Conservation (phyloP, 2,329 filamentous ascomycete species). For the Colletotrichum navitas region DNA sequence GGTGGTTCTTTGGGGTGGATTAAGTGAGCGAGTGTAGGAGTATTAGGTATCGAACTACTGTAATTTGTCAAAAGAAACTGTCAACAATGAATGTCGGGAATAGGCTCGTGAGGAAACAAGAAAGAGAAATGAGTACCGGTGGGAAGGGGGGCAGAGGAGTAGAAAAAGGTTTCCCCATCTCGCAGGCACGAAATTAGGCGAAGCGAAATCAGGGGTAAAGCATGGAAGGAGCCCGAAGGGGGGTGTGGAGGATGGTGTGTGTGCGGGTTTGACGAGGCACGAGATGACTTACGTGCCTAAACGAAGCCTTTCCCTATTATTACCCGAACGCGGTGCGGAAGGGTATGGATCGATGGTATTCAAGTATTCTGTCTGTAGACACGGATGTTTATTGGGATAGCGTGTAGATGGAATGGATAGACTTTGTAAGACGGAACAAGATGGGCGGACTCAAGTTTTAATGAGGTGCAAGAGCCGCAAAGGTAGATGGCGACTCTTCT, state of each 20-base stretch:
- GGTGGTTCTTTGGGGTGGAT: constrained; percentile 38
- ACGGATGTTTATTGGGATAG: constrained; percentile 15
- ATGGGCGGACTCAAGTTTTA: constrained; percentile 15
- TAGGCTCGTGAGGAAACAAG: constrained; percentile 37
- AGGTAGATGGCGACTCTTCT: constrained; percentile 19
- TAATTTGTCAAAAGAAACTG: constrained; percentile 30
- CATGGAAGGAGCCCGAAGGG: constrained; percentile 29
- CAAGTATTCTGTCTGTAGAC: background rate
- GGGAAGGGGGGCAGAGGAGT: constrained; percentile 29
- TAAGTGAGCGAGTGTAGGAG: constrained; percentile 33
- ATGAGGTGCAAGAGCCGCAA: constrained; percentile 12
- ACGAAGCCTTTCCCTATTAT: constrained; percentile 34
- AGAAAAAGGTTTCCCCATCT: constrained; percentile 40
- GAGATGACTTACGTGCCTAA: constrained; percentile 30
- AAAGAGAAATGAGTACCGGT: background rate
- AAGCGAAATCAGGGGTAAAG: constrained; percentile 38
- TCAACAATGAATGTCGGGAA: constrained; percentile 42
- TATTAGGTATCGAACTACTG: constrained; percentile 40
- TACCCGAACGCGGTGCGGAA: constrained; percentile 17
- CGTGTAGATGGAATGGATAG: constrained; percentile 20
- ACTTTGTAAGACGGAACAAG: constrained; percentile 4
- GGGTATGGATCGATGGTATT: background rate
- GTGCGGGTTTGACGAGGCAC: constrained; percentile 34
- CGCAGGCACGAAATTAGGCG: constrained; percentile 41
- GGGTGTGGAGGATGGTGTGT: constrained; percentile 15